A percentile compares a stretch with the other conserved stretches of the same genome.
phyloP scores from a whole-genome alignment of 2,329 filamentous ascomycete genomes.

The Chrysoporthe deuterocubensis region DNA sequence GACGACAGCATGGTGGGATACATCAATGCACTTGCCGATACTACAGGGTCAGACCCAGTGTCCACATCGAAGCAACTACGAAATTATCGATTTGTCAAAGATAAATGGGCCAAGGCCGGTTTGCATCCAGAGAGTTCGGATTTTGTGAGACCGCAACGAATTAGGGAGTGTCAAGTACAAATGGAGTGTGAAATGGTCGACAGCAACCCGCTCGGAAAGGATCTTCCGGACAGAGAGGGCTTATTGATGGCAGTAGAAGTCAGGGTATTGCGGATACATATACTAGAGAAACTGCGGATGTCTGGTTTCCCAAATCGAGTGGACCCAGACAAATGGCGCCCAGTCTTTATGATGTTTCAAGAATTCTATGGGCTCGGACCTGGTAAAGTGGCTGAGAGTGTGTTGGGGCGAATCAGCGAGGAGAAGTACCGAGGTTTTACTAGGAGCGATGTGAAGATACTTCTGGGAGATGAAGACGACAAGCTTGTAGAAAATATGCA shows the following conservation, averaged over 20 bases:
- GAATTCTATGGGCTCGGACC: constrained; percentile 45
- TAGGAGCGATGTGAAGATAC: not conserved
- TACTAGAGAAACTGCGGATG: constrained; percentile 40
- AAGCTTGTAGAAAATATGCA: not conserved
- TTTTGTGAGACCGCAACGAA: constrained; percentile 40
- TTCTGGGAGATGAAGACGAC: constrained; percentile 7
- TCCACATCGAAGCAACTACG: constrained; percentile 35
- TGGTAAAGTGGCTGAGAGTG: constrained; percentile 33
- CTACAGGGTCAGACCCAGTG: constrained; percentile 40
- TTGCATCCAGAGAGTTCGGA: constrained; percentile 42
- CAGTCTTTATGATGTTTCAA: constrained; percentile 50
- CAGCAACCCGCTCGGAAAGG: constrained; percentile 39
- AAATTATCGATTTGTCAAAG: constrained; percentile 43
- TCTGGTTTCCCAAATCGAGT: constrained; percentile 44
- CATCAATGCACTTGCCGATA: constrained; percentile 45
- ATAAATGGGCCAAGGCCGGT: constrained; percentile 43
- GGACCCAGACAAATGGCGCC: constrained; percentile 47
- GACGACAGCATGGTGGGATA: constrained; percentile 39
- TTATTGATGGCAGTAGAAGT: constrained; percentile 41
- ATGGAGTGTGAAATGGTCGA: constrained; percentile 46
- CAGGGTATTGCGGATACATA: constrained; percentile 41
- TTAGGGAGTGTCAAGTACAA: constrained; percentile 46
- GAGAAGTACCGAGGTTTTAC: constrained; percentile 35
- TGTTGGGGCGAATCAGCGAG: constrained; percentile 37
- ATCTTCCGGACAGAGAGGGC: constrained; percentile 38